Percentiles rank a stretch among this genome's conserved stretches.
These are phyloP conservation scores for Candida germanica DNA, from an alignment of 805 yeast species.

Conservation along the genomic window DNA sequence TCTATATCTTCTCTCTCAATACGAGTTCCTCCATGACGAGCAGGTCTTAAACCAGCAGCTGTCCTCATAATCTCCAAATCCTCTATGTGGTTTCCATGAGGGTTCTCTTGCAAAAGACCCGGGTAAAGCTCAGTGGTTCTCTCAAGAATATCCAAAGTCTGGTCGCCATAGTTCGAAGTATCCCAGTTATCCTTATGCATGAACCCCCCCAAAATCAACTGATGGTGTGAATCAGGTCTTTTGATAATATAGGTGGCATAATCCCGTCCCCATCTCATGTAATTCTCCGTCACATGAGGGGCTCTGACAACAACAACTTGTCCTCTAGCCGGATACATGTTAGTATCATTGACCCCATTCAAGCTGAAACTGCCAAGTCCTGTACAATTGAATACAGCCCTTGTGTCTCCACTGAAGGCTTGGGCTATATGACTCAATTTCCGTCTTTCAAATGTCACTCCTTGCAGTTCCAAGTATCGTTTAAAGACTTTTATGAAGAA, in stretches of 20 bases:
- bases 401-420: conserved; percentile 42
- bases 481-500: conserved; percentile 49
- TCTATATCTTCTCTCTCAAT: conserved; percentile 51
- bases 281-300: conserved; percentile 61
- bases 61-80: conserved; percentile 56
- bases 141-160: conserved; percentile 58
- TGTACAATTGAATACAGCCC: conserved; percentile 68
- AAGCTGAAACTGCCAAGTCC: conserved; percentile 66
- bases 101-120: conserved; percentile 38
- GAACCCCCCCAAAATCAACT: conserved; percentile 74
- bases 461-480: conserved; percentile 40
- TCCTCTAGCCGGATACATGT: conserved; percentile 73
- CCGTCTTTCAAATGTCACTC: conserved; percentile 50
- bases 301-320: conserved; percentile 74
- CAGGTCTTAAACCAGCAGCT: conserved; percentile 75
- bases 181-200: conserved; percentile 62
- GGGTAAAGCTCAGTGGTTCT: conserved; percentile 56
- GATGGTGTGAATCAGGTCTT: conserved; percentile 63
- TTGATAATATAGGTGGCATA: conserved; percentile 67
- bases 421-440: conserved; percentile 54
- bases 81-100: conserved; percentile 27
- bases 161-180: conserved; percentile 53
- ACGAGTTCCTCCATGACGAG: conserved; percentile 72
- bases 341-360: conserved; percentile 62
- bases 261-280: conserved; percentile 57